Evolutionary conservation across 1,284 basidiomycete species (phyloP).

Genomic region (Apiotrichum veenhuisii): DNA sequence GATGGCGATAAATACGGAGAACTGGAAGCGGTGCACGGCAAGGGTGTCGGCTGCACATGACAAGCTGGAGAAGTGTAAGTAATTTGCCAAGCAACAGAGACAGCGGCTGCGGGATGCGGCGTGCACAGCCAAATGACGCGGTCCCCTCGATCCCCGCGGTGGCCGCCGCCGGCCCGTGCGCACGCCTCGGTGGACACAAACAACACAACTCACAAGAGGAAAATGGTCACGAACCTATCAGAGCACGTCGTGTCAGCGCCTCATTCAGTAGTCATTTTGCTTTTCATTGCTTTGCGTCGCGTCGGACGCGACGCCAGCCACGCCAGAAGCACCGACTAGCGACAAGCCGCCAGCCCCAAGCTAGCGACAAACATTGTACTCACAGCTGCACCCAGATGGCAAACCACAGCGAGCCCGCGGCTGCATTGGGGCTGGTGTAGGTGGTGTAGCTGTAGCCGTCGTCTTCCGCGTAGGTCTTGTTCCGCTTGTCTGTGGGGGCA

Average conservation of each 20-base stretch:
- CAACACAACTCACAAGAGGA: slow-evolving; percentile 37
- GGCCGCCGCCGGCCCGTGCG: neutral
- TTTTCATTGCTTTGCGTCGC: no score
- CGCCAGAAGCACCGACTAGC: no score
- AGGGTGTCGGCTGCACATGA: slow-evolving; percentile 39
- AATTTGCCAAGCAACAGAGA: no score
- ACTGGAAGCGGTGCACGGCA: slow-evolving; percentile 56
- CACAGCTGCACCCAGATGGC: slow-evolving; percentile 62
- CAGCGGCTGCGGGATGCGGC: neutral
- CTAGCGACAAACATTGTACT: slow-evolving; percentile 16
- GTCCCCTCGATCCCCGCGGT: no score
- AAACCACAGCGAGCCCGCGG: slow-evolving; percentile 74
- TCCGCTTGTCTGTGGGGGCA: no score
- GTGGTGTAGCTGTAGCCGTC: no score
- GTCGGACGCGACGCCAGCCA: no score
- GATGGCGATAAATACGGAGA: slow-evolving; percentile 79
- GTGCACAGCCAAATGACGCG: neutral
- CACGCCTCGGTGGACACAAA: neutral
- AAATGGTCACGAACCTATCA: slow-evolving; percentile 33
- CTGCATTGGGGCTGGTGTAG: neutral
- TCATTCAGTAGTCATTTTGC: no score
- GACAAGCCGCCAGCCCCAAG: no score
- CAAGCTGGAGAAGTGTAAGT: slow-evolving; percentile 23
- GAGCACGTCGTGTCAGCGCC: neutral
- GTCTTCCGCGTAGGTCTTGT: no score